A percentile compares a stretch with the other conserved stretches of the same genome.
phyloP scores from a whole-genome alignment of 2,329 filamentous ascomycete species.

The Rugonectria rugulosa region DNA sequence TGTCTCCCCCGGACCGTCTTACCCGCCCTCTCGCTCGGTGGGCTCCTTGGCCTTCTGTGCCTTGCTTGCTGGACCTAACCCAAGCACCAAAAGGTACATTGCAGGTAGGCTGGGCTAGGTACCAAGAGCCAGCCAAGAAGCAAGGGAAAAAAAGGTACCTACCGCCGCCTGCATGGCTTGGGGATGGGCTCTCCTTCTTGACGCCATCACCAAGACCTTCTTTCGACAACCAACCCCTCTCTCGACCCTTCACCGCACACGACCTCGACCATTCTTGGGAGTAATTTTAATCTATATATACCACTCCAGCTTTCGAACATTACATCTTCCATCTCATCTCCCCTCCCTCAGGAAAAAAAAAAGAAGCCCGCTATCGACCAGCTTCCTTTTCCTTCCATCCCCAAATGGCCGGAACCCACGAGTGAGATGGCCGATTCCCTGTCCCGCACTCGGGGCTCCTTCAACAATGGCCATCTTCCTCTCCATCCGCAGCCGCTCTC shows the following conservation, averaged over 20 bases:
- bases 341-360: too few relatives aligned
- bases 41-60: too few relatives aligned
- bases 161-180: background rate
- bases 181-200: conserved; percentile 4
- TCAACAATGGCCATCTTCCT: conserved; percentile 35
- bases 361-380: background rate
- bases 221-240: background rate
- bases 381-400: background rate
- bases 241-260: background rate
- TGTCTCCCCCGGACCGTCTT: too few relatives aligned
- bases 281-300: background rate
- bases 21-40: too few relatives aligned
- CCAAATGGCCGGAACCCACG: conserved; percentile 37
- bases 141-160: too few relatives aligned
- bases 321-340: background rate
- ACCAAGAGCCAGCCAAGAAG: too few relatives aligned
- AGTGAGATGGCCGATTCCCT: conserved; percentile 38
- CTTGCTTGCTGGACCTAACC: too few relatives aligned
- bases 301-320: background rate
- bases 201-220: conserved; percentile 13
- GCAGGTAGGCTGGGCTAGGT: too few relatives aligned
- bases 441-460: conserved; percentile 37
- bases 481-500: conserved; percentile 4
- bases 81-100: too few relatives aligned
- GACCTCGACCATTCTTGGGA: too few relatives aligned